These are phyloP conservation scores for Cytospora piceicola DNA, from an alignment of 2,329 filamentous ascomycete genomes.

Conservation along the genomic window DNA sequence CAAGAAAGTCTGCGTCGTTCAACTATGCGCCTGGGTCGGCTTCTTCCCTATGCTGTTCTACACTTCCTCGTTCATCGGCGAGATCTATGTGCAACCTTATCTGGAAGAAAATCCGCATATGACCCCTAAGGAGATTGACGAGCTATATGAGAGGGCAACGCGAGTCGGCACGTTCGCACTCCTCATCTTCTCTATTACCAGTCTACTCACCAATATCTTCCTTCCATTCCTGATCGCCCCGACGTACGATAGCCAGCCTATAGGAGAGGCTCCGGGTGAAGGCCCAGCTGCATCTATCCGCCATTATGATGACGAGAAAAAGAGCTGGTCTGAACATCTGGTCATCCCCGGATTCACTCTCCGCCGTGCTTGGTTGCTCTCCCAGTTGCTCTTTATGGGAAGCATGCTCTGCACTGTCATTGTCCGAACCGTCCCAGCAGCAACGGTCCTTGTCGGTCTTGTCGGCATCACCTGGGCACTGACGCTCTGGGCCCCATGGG, in stretches of 20 bases:
- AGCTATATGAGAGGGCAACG: constrained; percentile 82
- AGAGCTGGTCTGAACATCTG: constrained; percentile 61
- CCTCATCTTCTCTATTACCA: constrained; percentile 84
- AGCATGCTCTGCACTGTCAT: constrained; percentile 86
- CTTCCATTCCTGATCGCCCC: constrained; percentile 85
- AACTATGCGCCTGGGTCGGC: constrained; percentile 89
- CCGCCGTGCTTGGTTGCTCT: constrained; percentile 83
- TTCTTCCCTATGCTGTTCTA: constrained; percentile 98
- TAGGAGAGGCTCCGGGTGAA: constrained; percentile 40
- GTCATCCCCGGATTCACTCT: constrained; percentile 84
- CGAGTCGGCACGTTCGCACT: constrained; percentile 87
- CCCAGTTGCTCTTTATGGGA: constrained; percentile 79
- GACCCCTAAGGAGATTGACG: constrained; percentile 74
- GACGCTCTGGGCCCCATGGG: constrained; percentile 92
- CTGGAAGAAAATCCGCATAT: constrained; percentile 79
- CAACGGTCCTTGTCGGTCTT: constrained; percentile 76
- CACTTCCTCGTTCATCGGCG: constrained; percentile 89
- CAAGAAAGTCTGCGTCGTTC: constrained; percentile 77
- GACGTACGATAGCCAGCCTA: constrained; percentile 64
- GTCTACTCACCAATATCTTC: constrained; percentile 78
- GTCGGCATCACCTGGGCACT: constrained; percentile 92
- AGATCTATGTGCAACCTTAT: constrained; percentile 86
- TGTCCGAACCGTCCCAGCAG: constrained; percentile 70
- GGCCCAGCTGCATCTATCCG: constrained; percentile 37
- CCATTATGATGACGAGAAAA: constrained; percentile 42